phyloP scores from a whole-genome alignment of 2,329 filamentous ascomycete genomes.

The Xylariaceae sp. region DNA sequence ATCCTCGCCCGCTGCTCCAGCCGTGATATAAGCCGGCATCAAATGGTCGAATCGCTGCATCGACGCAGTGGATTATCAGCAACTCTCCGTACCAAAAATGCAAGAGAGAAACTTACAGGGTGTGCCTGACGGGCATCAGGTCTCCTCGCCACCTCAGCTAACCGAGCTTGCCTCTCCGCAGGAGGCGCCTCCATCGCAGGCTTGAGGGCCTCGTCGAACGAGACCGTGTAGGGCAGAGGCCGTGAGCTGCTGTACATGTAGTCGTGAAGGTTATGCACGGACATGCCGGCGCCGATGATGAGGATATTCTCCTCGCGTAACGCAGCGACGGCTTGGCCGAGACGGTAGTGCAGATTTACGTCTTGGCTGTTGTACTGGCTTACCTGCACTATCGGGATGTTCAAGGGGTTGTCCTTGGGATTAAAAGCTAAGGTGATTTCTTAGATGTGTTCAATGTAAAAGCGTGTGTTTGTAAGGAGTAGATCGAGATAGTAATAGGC shows the following conservation, averaged over 20 bases:
- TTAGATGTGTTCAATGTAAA: conserved; percentile 4
- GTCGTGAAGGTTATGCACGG: conserved; percentile 65
- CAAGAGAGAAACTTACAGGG: conserved; percentile 31
- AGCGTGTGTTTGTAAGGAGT: neutral
- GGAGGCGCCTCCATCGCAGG: conserved; percentile 54
- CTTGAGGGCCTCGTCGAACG: conserved; percentile 65
- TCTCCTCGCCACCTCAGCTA: conserved; percentile 39
- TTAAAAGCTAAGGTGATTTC: conserved; percentile 48
- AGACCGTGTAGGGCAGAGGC: conserved; percentile 54
- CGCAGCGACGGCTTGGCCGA: conserved; percentile 62
- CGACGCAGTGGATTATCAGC: neutral
- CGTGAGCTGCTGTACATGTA: conserved; percentile 40
- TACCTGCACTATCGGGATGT: conserved; percentile 67
- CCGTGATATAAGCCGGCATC: conserved; percentile 46
- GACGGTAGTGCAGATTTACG: conserved; percentile 60
- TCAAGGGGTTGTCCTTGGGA: conserved; percentile 57
- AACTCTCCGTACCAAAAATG: neutral
- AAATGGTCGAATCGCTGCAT: conserved; percentile 44
- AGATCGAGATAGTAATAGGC: neutral
- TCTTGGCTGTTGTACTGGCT: conserved; percentile 64
- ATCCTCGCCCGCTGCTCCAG: conserved; percentile 44
- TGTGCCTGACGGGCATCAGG: conserved; percentile 47
- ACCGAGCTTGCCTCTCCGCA: conserved; percentile 36
- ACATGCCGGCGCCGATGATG: conserved; percentile 70
- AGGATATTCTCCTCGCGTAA: conserved; percentile 64